phyloP scores from a whole-genome alignment of 768 basidiomycete species.

The Suillus tomentosus region DNA sequence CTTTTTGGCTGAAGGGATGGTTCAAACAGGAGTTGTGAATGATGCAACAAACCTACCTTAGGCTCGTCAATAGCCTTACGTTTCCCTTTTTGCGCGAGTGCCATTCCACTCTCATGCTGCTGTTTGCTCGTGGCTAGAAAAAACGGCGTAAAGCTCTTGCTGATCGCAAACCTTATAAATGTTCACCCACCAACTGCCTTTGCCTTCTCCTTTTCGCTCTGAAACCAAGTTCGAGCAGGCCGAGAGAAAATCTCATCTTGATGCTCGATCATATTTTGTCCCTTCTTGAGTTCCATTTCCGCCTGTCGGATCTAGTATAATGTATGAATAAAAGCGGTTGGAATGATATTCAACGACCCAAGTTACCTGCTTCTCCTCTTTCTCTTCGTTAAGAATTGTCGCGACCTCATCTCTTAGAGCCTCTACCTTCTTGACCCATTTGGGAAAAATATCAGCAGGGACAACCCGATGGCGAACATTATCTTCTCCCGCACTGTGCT shows the following conservation, averaged over 20 bases:
- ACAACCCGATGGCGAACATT: conserved; percentile 88
- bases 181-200: conserved; percentile 68
- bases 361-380: conserved; percentile 87
- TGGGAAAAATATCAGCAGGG: conserved; percentile 69
- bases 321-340: conserved; percentile 16
- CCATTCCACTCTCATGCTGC: conserved; percentile 64
- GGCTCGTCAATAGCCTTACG: conserved; percentile 38
- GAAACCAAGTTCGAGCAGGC: conserved; percentile 99
- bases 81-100: conserved; percentile 39
- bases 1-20: conserved; percentile 58
- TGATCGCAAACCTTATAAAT: conserved; percentile 10
- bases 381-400: conserved; percentile 85
- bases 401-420: conserved; percentile 74
- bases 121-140: conserved; percentile 71
- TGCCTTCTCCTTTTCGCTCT: conserved; percentile 79
- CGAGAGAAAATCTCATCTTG: conserved; percentile 89
- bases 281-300: conserved; percentile 95
- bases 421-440: conserved; percentile 71
- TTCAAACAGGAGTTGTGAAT: conserved; percentile 1
- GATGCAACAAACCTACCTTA: conserved; percentile 38
- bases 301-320: conserved; percentile 71
- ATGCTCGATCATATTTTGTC: conserved; percentile 94
- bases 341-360: conserved; percentile 1
- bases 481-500: conserved; percentile 76
- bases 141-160: conserved; percentile 5